Conservation (phyloP, 495 filamentous ascomycete genomes). For the Aspergillus conjunctus region DNA sequence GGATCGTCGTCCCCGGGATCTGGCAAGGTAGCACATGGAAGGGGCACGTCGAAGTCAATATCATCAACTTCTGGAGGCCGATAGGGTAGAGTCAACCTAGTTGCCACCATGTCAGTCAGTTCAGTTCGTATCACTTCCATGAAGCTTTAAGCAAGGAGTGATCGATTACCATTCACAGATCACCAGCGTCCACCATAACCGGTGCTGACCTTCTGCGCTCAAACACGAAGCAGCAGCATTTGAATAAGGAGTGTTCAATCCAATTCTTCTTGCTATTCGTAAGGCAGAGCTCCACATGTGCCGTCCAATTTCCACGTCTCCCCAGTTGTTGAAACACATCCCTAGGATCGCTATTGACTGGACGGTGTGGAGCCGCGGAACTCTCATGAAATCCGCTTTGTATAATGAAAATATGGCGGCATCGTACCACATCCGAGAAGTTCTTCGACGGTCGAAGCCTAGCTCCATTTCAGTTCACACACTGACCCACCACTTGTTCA, state of each 20-base stretch:
- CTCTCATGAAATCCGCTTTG: slow-evolving; percentile 9
- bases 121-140: neutral
- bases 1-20: neutral
- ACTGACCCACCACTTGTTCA: neutral
- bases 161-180: slow-evolving; percentile 11
- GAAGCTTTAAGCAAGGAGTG: neutral
- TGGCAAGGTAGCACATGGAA: neutral
- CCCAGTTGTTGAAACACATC: slow-evolving; percentile 12
- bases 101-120: neutral
- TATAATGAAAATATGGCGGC: slow-evolving; percentile 4
- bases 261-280: neutral
- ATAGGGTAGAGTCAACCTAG: slow-evolving; percentile 3
- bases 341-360: slow-evolving; percentile 7
- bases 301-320: slow-evolving; percentile 2
- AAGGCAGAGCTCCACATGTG: slow-evolving; percentile 13
- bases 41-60: slow-evolving; percentile 10
- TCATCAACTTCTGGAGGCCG: slow-evolving; percentile 3
- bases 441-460: neutral
- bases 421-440: slow-evolving; percentile 9
- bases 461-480: neutral
- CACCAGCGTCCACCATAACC: slow-evolving; percentile 12
- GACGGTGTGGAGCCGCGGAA: slow-evolving; percentile 5
- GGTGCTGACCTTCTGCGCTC: slow-evolving; percentile 10
- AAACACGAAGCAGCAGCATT: slow-evolving; percentile 1
- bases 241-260: slow-evolving; percentile 10